phyloP scores from a whole-genome alignment of 2,329 filamentous ascomycete genomes.

The Aureobasidium sp. region DNA sequence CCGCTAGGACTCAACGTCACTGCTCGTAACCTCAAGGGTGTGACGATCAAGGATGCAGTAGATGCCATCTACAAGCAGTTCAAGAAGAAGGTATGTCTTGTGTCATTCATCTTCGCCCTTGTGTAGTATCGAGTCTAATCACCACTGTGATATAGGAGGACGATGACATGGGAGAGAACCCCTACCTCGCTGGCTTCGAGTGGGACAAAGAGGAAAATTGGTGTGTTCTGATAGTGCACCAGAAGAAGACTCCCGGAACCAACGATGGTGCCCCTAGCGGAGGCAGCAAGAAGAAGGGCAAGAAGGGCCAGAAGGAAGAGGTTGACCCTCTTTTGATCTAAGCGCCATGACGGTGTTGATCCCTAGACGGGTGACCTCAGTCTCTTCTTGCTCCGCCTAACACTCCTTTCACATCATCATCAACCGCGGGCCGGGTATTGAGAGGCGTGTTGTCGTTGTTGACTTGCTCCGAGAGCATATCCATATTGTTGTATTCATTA shows the following conservation, averaged over 20 bases:
- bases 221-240: no score
- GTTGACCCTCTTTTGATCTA: constrained; percentile 4
- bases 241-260: constrained; percentile 56
- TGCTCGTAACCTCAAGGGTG: constrained; percentile 84
- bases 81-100: constrained; percentile 76
- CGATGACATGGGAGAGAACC: constrained; percentile 71
- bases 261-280: constrained; percentile 38
- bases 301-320: constrained; percentile 25
- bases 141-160: constrained; percentile 54
- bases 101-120: constrained; percentile 4
- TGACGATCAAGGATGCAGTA: constrained; percentile 93
- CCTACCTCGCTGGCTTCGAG: constrained; percentile 89
- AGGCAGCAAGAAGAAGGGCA: constrained; percentile 57
- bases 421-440: constrained; percentile 9
- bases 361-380: background rate
- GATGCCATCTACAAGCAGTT: constrained; percentile 94
- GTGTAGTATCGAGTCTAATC: constrained; percentile 13
- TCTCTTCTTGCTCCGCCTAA: constrained; percentile 3
- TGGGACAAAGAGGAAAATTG: constrained; percentile 94
- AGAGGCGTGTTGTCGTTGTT: constrained; percentile 1
- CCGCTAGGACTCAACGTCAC: constrained; percentile 79
- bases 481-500: background rate
- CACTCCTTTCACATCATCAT: constrained; percentile 1
- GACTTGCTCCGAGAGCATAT: constrained; percentile 4
- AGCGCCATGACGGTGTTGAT: background rate